Evolutionary conservation across 192 early-diverging fungal genomes (phyloP), one percentile per base, ranked within the genome.

Genomic region (Gaertneriomyces sp.): DNA sequence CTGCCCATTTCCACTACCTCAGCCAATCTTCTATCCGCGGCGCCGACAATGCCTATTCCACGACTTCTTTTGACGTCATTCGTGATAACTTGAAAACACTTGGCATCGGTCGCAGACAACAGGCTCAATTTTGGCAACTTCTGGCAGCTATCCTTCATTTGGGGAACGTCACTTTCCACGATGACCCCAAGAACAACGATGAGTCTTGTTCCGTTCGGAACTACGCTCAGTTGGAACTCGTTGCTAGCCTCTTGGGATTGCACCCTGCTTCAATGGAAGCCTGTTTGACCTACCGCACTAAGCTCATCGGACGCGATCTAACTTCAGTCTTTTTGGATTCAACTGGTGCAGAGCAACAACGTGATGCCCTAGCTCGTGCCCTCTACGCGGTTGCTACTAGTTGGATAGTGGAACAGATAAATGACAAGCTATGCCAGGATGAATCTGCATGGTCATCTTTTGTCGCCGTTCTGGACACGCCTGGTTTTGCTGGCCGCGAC

Each of bases 341-440:
- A 12, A 79, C 80, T 14, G 87, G 82, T 20, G 94, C 96, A 0
- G 58, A 74, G 16, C 77, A 82, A 58, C 94, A 94, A 68, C 85
- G 93, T 12, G 94, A 98, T 69, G 71, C 80, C 12, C 76, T 98
- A 6, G 90, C 93, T 4, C 81, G 85, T 43, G 70, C 88, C 6
- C 82, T 98, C 14, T 98, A 96, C 73, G 84, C 85, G 20, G 81
- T 93, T 1, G 67, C 90, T 17, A 91, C 74, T 44, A 68, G 67
- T 50, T 97, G 91, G 84, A 72, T 98, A 33, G 81, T 95, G 7
- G 94, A 96, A 71, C 87, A 89, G 53, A 89, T 95, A 57, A 98
- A 98, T 80, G 80, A 82, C 49, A 87, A 85, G 42, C 76, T 95
- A 12, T 94, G 91, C 69, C 81, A 84, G 46, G 74, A 78, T 14